phyloP scores from a whole-genome alignment of 768 basidiomycete species.

The Phlegmacium glaucopus region DNA sequence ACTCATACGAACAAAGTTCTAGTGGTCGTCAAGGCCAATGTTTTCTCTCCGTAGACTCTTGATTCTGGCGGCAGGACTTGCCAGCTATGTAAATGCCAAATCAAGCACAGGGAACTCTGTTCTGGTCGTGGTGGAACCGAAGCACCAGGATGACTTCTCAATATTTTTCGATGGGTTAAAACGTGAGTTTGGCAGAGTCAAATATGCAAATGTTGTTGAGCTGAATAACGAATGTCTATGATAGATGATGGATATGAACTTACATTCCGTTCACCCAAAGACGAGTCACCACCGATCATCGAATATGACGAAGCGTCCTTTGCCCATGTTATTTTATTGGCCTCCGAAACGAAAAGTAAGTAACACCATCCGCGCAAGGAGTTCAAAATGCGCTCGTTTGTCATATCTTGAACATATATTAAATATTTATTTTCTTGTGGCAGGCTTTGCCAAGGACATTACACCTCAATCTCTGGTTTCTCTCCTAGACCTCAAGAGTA shows the following conservation, averaged over 20 bases:
- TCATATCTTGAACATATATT: conserved; percentile 4
- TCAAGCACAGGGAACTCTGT: conserved; percentile 84
- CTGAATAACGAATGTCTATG: conserved; percentile 2
- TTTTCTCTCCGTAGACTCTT: conserved; percentile 34
- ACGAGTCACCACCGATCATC: conserved; percentile 59
- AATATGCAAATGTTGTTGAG: background rate
- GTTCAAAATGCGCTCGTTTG: too few relatives aligned
- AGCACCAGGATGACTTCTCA: conserved; percentile 69
- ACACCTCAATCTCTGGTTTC: conserved; percentile 77
- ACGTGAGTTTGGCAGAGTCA: conserved; percentile 40
- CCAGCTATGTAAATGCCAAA: conserved; percentile 42
- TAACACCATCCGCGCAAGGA: background rate
- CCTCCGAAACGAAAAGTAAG: conserved; percentile 84
- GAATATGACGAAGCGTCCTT: conserved; percentile 74
- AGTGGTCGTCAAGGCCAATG: conserved; percentile 26
- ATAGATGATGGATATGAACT: conserved; percentile 81
- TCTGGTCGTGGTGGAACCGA: conserved; percentile 79
- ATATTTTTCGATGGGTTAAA: conserved; percentile 78
- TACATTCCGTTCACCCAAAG: conserved; percentile 83
- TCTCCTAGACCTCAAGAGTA: conserved; percentile 67
- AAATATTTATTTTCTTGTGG: background rate
- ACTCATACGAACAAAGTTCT: conserved; percentile 8
- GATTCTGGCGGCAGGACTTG: conserved; percentile 28
- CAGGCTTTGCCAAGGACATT: conserved; percentile 72
- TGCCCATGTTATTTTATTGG: conserved; percentile 83